phyloP scores from a whole-genome alignment of 495 filamentous ascomycete genomes.

The Jackrogersella minutella region DNA sequence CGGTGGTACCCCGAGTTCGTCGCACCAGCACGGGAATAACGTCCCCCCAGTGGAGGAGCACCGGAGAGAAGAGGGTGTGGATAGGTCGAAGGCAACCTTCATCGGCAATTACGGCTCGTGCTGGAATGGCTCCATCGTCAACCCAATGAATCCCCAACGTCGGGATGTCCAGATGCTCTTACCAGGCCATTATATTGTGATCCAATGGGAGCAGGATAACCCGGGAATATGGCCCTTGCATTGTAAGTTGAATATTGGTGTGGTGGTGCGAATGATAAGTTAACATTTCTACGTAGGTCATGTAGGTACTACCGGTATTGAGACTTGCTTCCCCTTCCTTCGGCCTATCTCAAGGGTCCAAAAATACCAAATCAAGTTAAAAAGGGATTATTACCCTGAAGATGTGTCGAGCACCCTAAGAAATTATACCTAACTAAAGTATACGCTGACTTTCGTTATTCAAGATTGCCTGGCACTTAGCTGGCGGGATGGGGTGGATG shows the following conservation, averaged over 20 bases:
- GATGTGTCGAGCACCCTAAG: too few relatives aligned
- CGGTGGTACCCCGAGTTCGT: background rate
- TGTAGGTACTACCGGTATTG: too few relatives aligned
- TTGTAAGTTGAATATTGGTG: conserved; percentile 39
- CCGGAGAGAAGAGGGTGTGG: background rate
- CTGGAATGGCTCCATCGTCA: conserved; percentile 61
- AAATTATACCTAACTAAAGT: too few relatives aligned
- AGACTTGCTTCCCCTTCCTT: too few relatives aligned
- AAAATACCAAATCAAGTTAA: too few relatives aligned
- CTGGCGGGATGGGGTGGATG: conserved; percentile 56
- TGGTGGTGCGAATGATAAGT: too few relatives aligned
- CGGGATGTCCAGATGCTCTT: conserved; percentile 67
- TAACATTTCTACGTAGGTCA: conserved; percentile 46
- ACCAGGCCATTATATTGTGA: conserved; percentile 54
- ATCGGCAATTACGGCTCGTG: conserved; percentile 20
- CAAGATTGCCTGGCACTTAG: conserved; percentile 65
- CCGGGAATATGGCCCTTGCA: conserved; percentile 66
- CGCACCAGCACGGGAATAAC: background rate
- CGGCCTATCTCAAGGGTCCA: too few relatives aligned
- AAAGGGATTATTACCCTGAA: too few relatives aligned
- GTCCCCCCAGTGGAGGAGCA: background rate
- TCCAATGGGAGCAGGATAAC: conserved; percentile 66
- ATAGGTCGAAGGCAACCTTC: background rate
- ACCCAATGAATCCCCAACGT: conserved; percentile 62
- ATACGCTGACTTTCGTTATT: too few relatives aligned